phyloP scores from a whole-genome alignment of 192 early-diverging fungal genomes.

The Cetraspora pellucida region DNA sequence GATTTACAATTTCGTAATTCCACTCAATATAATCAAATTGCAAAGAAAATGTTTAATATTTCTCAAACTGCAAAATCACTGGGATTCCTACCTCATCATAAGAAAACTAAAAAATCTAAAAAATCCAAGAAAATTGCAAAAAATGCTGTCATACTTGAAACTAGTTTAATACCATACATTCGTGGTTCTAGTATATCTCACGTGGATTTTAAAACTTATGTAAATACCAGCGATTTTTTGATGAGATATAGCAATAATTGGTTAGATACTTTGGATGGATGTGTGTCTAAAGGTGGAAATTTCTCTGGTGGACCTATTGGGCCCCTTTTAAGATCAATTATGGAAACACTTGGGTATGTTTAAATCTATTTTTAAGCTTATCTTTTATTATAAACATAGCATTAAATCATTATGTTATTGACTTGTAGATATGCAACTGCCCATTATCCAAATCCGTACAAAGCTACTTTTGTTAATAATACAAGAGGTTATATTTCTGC shows the following conservation, averaged over 20 bases:
- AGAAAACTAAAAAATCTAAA: too few species aligned
- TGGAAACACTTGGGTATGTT: slow-evolving; percentile 39
- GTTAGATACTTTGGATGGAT: slow-evolving; percentile 33
- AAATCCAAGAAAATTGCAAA: not conserved
- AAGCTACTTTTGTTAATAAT: too few species aligned
- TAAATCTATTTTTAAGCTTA: not conserved
- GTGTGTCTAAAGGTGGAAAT: not conserved
- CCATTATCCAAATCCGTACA: too few species aligned
- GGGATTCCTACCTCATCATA: slow-evolving; percentile 19
- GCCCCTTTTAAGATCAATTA: slow-evolving; percentile 28
- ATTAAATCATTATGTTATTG: too few species aligned
- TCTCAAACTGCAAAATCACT: not conserved
- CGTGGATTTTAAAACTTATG: slow-evolving; percentile 39
- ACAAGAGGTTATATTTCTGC: too few species aligned
- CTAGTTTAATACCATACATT: slow-evolving; percentile 38
- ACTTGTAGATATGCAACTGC: too few species aligned
- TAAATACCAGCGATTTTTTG: slow-evolving; percentile 38
- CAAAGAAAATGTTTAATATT: not conserved
- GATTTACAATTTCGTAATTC: not conserved
- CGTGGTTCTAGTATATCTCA: slow-evolving; percentile 43
- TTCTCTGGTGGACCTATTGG: slow-evolving; percentile 37
- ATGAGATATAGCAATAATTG: slow-evolving; percentile 41
- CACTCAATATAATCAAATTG: slow-evolving; percentile 17
- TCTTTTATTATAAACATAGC: too few species aligned
- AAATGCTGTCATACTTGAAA: slow-evolving; percentile 38